Evolutionary conservation across 2,329 filamentous ascomycete species (phyloP).

Genomic region (Grosmannia penicillata): DNA sequence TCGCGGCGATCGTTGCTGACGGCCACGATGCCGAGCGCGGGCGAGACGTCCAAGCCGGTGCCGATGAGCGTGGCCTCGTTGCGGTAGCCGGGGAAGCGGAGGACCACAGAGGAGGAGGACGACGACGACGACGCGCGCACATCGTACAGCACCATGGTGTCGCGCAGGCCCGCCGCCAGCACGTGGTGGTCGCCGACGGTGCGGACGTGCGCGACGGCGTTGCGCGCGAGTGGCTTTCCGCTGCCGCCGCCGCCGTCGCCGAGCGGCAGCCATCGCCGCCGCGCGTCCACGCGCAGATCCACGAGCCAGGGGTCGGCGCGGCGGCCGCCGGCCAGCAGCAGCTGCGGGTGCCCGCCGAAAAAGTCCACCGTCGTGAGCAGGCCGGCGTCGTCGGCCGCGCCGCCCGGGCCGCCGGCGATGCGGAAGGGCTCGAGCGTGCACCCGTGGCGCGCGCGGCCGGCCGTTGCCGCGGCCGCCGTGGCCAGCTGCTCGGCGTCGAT

Average conservation of each 20-base stretch:
- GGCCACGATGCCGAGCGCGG: slow-evolving; percentile 31
- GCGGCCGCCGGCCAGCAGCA: slow-evolving; percentile 35
- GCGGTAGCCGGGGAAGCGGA: slow-evolving; percentile 32
- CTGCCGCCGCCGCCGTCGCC: not conserved
- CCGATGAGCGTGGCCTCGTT: slow-evolving; percentile 26
- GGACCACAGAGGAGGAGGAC: slow-evolving; percentile 12
- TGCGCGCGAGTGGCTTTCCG: not conserved
- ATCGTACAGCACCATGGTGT: slow-evolving; percentile 41
- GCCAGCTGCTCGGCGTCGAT: slow-evolving; percentile 6
- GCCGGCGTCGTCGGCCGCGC: not conserved
- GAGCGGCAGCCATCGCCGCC: slow-evolving; percentile 1
- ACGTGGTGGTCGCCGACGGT: slow-evolving; percentile 33
- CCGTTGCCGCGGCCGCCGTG: slow-evolving; percentile 1
- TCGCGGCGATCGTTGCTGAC: slow-evolving; percentile 23
- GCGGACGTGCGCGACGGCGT: slow-evolving; percentile 27
- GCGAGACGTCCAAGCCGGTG: slow-evolving; percentile 35
- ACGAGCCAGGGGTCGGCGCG: slow-evolving; percentile 28
- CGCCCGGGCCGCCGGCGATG: not conserved
- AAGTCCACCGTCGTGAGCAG: slow-evolving; percentile 8
- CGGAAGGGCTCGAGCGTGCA: not conserved
- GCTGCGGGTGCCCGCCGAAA: slow-evolving; percentile 18
- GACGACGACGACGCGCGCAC: slow-evolving; percentile 20
- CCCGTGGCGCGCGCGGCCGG: not conserved
- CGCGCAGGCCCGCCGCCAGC: slow-evolving; percentile 34
- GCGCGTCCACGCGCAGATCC: slow-evolving; percentile 26